Percentiles rank a stretch among this genome's conserved stretches.
Evolutionary conservation across 495 filamentous ascomycete species (phyloP).

Genomic region (Aspergillus ostianus): DNA sequence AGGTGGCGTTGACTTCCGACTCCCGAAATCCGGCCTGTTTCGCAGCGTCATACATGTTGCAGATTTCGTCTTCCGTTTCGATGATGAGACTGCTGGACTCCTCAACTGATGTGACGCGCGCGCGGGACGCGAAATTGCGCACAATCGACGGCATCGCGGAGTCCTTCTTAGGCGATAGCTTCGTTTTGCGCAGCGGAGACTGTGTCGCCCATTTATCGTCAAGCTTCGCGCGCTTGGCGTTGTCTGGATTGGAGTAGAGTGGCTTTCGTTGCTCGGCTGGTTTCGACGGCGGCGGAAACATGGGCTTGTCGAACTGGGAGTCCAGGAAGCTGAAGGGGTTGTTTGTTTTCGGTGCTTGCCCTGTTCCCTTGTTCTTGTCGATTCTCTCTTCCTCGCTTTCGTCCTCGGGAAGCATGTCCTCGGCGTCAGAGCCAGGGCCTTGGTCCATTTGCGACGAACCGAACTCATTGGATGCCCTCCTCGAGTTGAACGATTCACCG

Average conservation of each 20-base stretch:
- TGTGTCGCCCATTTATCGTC: constrained; percentile 41
- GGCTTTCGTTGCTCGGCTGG: constrained; percentile 31
- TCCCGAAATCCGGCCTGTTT: constrained; percentile 51
- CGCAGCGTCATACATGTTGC: constrained; percentile 55
- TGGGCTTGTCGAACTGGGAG: constrained; percentile 30
- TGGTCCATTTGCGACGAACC: constrained; percentile 33
- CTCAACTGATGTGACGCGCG: constrained; percentile 31
- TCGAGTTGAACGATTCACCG: constrained; percentile 35
- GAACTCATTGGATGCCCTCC: constrained; percentile 29
- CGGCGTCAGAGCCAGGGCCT: constrained; percentile 34
- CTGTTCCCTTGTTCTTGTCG: constrained; percentile 27
- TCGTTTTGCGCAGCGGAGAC: constrained; percentile 38
- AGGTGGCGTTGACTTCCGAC: constrained; percentile 50
- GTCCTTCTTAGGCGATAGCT: constrained; percentile 45
- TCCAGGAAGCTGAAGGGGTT: constrained; percentile 35
- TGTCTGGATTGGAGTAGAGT: constrained; percentile 42
- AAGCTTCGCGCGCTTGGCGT: constrained; percentile 46
- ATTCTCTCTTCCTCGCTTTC: constrained; percentile 40
- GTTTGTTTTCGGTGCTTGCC: constrained; percentile 16
- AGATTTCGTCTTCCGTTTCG: constrained; percentile 42
- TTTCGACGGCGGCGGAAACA: constrained; percentile 16
- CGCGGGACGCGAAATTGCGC: constrained; percentile 38
- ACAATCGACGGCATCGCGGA: constrained; percentile 50
- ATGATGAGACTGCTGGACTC: constrained; percentile 48
- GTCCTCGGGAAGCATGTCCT: constrained; percentile 32